phyloP scores from a whole-genome alignment of 805 yeast genomes.

The Tetrapisispora fleetii region DNA sequence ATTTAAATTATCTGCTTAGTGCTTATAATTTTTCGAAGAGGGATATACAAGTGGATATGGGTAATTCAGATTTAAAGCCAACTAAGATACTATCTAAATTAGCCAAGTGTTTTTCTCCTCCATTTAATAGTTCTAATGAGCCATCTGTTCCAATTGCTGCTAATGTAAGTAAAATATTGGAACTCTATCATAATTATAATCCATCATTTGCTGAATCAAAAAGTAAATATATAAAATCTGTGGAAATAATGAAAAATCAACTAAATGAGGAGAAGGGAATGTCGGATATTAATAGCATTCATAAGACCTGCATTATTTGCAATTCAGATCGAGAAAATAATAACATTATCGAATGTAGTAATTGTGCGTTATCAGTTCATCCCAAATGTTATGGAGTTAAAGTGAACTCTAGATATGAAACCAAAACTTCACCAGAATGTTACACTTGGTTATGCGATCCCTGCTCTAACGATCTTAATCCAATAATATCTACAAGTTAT shows the following conservation, averaged over 20 bases:
- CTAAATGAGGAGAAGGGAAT: not conserved
- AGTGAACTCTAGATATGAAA: not conserved
- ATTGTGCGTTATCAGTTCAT: slow-evolving; percentile 67
- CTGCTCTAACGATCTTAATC: slow-evolving; percentile 62
- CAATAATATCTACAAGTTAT: slow-evolving; percentile 46
- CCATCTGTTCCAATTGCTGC: not conserved
- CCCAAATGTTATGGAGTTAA: slow-evolving; percentile 54
- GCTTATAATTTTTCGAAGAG: not conserved
- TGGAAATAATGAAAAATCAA: not conserved
- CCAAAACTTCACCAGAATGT: not conserved
- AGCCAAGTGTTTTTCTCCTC: not conserved
- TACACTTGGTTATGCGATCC: slow-evolving; percentile 71
- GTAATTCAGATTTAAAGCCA: not conserved
- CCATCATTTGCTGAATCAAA: not conserved
- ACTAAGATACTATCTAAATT: not conserved
- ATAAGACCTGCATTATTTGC: not conserved
- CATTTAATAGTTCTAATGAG: not conserved
- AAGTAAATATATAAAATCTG: not conserved
- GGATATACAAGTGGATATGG: not conserved
- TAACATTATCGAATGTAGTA: slow-evolving; percentile 37
- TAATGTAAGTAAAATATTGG: slow-evolving; percentile 1
- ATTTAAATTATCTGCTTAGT: not conserved
- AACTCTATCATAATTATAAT: slow-evolving; percentile 1
- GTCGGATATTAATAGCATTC: not conserved
- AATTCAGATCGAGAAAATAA: slow-evolving; percentile 9